Base-by-base conservation (phyloP, 306 rosid species). In the Rosa rugosa region DNA sequence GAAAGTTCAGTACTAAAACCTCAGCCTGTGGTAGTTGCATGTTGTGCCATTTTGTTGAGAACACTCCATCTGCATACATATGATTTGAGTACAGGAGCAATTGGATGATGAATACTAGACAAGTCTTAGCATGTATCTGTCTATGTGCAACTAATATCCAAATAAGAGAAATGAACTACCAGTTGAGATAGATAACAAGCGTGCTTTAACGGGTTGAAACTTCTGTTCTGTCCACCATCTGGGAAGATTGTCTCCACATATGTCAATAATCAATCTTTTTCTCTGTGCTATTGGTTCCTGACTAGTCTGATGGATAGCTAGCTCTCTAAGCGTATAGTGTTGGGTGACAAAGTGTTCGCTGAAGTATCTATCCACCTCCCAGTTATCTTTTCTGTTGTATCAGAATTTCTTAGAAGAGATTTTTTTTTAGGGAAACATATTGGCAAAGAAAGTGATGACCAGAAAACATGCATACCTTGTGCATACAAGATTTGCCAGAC, bases 251-350 rank as follows among this genome's bases (percentile, higher is more conserved):
- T 27, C 31, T 27, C 31, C 31, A 27, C 31, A 27, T 27, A 27
- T 27, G 31, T 27, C 31, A 27, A 27, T 27, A 27, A 27, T 27
- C 31, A 27, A 27, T 27, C 31, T 27, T 27, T 27, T 27, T 27
- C 31, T 27, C 31, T 27, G 31, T 27, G 31, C 56, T 77, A 72
- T 50, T 4, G 86, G 56, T 27, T 79, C 87, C n/a, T 80, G 71
- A 49, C 50, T 83, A 23, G 77, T 81, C 69, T 84, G 79, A 40
- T 66, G 80, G 17, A 88, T 84, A 6, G 92, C 92, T 68, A 93
- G 83, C 53, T 93, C 96, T 18, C 90, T 85, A 77, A 91, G 93
- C 84, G 89, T 85, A 77, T 85, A 86, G 67, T 85, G 82, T 59
- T 83, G 90, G 7, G 84, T 80, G 11, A 86, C 85, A 40, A 80